Evolutionary conservation across 352 stramenopile species (phyloP), one percentile per base, ranked within the genome.

Genomic region (Phytophthora melonis): DNA sequence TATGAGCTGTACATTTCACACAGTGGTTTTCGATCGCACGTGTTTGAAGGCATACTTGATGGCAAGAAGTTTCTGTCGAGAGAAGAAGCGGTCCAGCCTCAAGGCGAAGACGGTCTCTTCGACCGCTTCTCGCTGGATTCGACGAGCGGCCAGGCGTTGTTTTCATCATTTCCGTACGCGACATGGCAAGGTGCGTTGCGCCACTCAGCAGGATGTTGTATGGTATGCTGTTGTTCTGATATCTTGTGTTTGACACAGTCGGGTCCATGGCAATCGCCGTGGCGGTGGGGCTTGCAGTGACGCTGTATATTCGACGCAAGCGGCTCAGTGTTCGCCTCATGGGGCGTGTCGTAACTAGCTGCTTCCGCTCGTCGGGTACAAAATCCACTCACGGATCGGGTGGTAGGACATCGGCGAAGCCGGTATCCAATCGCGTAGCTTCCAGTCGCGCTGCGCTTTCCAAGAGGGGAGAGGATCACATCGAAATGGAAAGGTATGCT

Each of bases 1-100:
- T 91, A 88, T 53, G 50, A 58, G 6, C 39, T 93, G 43, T 93
- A 92, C 64, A 83, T 93, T 60, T 89, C 81, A 3, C 86, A 93
- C 63, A 88, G 74, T n/a, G 83, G 82, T 9, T 81, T 86, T 34
- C 77, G 81, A 19, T 79, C 80, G 6, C 86, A 93, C 56, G 27
- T 82, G 13, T 82, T 91, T 60, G 77, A 88, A 61, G 86, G 81
- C 0, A 58, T 68, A 54, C 60, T 93, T 11, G 53, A 83, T 19
- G 76, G 78, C 14, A 84, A 72, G 10, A 80, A 63, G 32, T 79
- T 87, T 57, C 52, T 82, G 27, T 45, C 69, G n/a, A 83, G 77
- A 62, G 53, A 72, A 58, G 74, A 76, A 68, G 66, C 65, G 16
- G 68, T 86, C 13, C 60, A 75, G 3, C 52, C 65, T 1, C 60